phyloP scores from a whole-genome alignment of 2,329 filamentous ascomycete species.

The Cytospora chrysosperma region DNA sequence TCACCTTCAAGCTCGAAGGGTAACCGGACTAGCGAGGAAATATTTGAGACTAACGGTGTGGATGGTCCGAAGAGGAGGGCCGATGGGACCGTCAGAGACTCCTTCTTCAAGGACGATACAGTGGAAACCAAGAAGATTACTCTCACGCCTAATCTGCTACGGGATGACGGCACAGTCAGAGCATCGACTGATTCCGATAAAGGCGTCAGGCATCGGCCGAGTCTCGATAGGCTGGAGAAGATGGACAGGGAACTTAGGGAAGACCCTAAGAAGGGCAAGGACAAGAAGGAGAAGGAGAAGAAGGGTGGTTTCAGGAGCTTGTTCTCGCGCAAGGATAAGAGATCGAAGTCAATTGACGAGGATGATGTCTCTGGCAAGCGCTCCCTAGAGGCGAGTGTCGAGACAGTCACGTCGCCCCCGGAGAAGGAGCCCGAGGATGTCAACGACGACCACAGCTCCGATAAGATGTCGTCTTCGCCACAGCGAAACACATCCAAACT shows the following conservation, averaged over 20 bases:
- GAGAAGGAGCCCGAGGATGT: constrained; percentile 44
- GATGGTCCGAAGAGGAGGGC: constrained; percentile 63
- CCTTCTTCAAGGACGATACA: constrained; percentile 95
- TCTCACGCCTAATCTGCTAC: constrained; percentile 85
- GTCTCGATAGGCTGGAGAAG: constrained; percentile 63
- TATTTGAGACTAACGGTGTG: constrained; percentile 54
- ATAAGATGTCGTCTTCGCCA: constrained; percentile 29
- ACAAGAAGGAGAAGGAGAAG: constrained; percentile 71
- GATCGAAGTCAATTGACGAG: constrained; percentile 55
- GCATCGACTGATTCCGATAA: constrained; percentile 53
- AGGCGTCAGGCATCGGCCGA: constrained; percentile 58
- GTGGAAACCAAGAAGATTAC: constrained; percentile 97
- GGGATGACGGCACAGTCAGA: constrained; percentile 67
- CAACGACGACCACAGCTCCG: constrained; percentile 11
- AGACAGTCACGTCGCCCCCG: constrained; percentile 31
- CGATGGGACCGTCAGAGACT: constrained; percentile 86
- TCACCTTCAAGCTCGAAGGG: constrained; percentile 27
- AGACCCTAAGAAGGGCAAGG: constrained; percentile 71
- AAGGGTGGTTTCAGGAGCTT: constrained; percentile 59
- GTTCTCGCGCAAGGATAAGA: constrained; percentile 63
- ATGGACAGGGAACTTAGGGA: constrained; percentile 67
- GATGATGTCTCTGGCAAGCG: constrained; percentile 62
- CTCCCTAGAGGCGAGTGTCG: constrained; percentile 55
- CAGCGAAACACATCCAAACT: constrained; percentile 66
- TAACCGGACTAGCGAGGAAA: constrained; percentile 63